Base-by-base conservation (phyloP, 1,139 yeast species). In the Pneumocystis canis region DNA sequence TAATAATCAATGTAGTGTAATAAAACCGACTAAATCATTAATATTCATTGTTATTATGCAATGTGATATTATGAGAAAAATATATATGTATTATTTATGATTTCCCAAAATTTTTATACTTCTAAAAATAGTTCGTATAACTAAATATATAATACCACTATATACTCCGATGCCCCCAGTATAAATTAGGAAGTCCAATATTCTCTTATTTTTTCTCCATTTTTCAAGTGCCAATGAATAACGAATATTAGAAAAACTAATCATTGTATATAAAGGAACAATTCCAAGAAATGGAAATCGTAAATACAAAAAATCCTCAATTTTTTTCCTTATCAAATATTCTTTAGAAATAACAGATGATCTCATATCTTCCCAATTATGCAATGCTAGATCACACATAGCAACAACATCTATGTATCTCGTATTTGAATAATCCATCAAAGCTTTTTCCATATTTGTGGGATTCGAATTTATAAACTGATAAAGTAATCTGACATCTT, bases 301-400 rank as follows among this genome's bases (percentile, higher is more conserved):
- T 62, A 78, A 79, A 4, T 89, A 86, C 61, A 90, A 75, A 3
- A 81, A 67, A 63, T 81, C 81, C 71, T 90, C 97, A 5, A 89
- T 73, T 62, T 78, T 77, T 71, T 89, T 89, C 62, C 92, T 78
- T 65, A 85, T 68, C 64, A 84, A 73, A 70, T 85, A 90, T 64
- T 80, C 69, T 32, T 77, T 74, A n/a, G 85, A 82, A 2, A 84
- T 81, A 32, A 90, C 97, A 61, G 84, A 83, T 62, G 87, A 83
- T 3, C 96, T 84, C 97, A 90, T 90, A 72, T 89, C 97, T 63
- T 80, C 77, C 75, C 87, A 90, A 72, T 90, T 90, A 65, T 82
- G 84, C 76, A 87, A 78, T 0, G 96, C 95, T 64, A 90, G 77
- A 67, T 85, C 81, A 67, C 87, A 80, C 64, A 90, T 90, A 0